These are phyloP conservation scores for Oldenlandia corymbosa DNA, from an alignment of 257 asterid genomes.

Conservation along the genomic window DNA sequence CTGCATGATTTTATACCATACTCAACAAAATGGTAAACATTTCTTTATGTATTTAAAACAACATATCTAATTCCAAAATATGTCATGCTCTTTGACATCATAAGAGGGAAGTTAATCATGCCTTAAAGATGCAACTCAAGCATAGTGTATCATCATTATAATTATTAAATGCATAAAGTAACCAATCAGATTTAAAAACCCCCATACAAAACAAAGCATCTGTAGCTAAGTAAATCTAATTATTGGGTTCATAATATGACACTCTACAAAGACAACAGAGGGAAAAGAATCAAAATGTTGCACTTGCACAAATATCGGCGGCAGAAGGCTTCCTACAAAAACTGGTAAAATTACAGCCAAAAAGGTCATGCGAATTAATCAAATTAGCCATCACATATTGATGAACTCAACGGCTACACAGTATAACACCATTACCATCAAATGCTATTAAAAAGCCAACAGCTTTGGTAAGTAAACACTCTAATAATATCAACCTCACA, in stretches of 20 bases:
- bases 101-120: neutral
- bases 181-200: neutral
- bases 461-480: neutral
- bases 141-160: too few relatives aligned
- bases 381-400: neutral
- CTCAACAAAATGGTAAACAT: too few relatives aligned
- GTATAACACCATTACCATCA: neutral
- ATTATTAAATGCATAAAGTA: neutral
- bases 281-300: neutral
- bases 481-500: too few relatives aligned
- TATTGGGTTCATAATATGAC: neutral
- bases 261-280: neutral
- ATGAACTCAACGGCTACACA: neutral
- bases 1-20: too few relatives aligned
- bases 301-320: neutral
- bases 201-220: neutral
- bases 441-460: neutral
- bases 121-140: neutral
- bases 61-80: too few relatives aligned
- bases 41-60: too few relatives aligned
- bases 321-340: too few relatives aligned
- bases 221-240: neutral
- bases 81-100: too few relatives aligned
- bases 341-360: too few relatives aligned
- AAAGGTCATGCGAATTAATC: too few relatives aligned